Percentiles rank a stretch among this genome's conserved stretches.
Evolutionary conservation across 768 basidiomycete genomes (phyloP).

Genomic region (Boletellus ananas): DNA sequence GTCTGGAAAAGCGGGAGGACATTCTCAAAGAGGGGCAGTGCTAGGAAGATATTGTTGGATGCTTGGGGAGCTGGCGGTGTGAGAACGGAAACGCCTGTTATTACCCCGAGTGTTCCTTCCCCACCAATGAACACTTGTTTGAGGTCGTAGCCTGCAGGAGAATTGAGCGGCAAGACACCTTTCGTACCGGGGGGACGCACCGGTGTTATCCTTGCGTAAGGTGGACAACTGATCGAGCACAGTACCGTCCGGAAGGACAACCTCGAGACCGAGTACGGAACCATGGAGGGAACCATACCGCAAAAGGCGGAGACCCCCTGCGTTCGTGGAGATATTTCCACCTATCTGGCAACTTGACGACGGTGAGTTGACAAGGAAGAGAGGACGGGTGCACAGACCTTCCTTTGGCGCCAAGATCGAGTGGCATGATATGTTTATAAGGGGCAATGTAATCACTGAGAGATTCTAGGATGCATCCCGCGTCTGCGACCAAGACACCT

Average conservation of each 20-base stretch:
- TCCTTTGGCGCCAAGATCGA: constrained; percentile 94
- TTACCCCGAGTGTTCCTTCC: constrained; percentile 93
- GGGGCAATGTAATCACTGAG: constrained; percentile 84
- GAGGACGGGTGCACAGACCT: constrained; percentile 47
- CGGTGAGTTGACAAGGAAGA: constrained; percentile 4
- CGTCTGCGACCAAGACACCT: constrained; percentile 92
- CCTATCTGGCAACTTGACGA: constrained; percentile 87
- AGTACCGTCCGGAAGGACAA: constrained; percentile 91
- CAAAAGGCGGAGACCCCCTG: constrained; percentile 91
- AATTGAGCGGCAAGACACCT: neutral
- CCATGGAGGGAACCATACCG: constrained; percentile 96
- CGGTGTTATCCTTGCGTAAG: constrained; percentile 95
- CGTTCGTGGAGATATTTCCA: constrained; percentile 95
- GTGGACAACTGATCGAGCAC: constrained; percentile 86
- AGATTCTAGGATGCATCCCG: constrained; percentile 88
- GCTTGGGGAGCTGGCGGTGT: constrained; percentile 81
- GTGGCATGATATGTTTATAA: constrained; percentile 92
- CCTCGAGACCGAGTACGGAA: constrained; percentile 90
- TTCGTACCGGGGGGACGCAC: constrained; percentile 37
- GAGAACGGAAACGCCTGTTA: constrained; percentile 93
- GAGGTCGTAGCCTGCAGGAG: constrained; percentile 81
- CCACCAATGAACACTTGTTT: constrained; percentile 98
- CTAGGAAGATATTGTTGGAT: constrained; percentile 88
- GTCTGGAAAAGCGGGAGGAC: constrained; percentile 82
- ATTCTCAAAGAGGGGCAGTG: constrained; percentile 80